phyloP scores from a whole-genome alignment of 495 filamentous ascomycete genomes.

The Sphaerosporella brunnea region DNA sequence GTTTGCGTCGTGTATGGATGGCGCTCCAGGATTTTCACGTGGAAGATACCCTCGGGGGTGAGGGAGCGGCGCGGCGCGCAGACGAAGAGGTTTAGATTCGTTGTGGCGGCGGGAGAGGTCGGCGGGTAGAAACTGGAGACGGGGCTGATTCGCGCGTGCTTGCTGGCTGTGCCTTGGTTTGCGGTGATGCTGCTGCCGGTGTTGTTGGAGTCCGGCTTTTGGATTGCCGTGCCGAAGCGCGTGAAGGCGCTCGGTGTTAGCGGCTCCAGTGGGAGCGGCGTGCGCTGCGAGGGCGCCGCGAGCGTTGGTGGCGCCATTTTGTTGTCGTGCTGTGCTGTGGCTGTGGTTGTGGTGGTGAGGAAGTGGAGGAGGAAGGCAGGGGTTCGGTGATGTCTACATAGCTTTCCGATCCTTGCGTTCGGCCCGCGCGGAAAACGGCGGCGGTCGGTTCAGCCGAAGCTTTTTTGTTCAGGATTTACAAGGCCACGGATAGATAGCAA shows the following conservation, averaged over 20 bases:
- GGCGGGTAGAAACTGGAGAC: slow-evolving; percentile 51
- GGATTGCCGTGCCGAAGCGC: slow-evolving; percentile 65
- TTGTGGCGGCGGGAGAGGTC: slow-evolving; percentile 39
- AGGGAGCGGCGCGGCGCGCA: slow-evolving; percentile 52
- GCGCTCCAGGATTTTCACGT: slow-evolving; percentile 64
- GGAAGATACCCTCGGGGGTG: slow-evolving; percentile 32
- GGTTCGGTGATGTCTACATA: too few relatives aligned
- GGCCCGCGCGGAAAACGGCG: too few relatives aligned
- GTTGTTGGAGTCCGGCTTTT: not conserved
- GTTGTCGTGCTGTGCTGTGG: too few relatives aligned
- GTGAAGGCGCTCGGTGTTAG: slow-evolving; percentile 52
- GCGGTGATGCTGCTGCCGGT: slow-evolving; percentile 21
- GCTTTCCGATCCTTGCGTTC: too few relatives aligned
- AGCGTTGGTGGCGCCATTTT: too few relatives aligned
- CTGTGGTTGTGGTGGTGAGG: too few relatives aligned
- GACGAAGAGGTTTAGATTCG: slow-evolving; percentile 74
- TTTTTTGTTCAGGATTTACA: too few relatives aligned
- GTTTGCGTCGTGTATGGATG: slow-evolving; percentile 91
- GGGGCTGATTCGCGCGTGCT: slow-evolving; percentile 61
- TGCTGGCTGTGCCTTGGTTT: slow-evolving; percentile 79
- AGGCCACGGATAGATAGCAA: too few relatives aligned
- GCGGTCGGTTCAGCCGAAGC: too few relatives aligned
- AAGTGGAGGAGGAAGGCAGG: too few relatives aligned
- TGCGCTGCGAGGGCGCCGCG: not conserved
- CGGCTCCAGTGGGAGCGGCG: slow-evolving; percentile 23